phyloP scores from a whole-genome alignment of 1,139 yeast genomes.

The Debaryomyces sp. region DNA sequence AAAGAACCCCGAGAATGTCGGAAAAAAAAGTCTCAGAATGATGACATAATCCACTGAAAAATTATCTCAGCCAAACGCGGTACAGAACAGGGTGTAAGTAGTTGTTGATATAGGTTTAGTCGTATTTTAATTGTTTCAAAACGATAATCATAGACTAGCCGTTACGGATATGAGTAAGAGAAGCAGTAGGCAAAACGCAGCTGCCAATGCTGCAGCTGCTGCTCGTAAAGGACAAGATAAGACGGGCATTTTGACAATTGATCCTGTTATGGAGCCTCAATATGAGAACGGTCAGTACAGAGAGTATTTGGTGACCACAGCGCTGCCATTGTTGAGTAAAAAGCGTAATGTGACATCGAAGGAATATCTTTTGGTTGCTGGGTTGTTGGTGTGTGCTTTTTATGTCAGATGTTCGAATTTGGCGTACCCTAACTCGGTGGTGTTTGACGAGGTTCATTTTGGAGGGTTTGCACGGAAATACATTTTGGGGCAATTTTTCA shows the following conservation, averaged over 20 bases:
- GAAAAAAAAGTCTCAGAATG: not conserved
- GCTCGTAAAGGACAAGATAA: constrained; percentile 1
- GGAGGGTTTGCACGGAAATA: constrained; percentile 81
- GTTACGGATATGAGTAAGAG: constrained; percentile 7
- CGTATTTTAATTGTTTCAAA: not conserved
- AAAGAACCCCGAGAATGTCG: not conserved
- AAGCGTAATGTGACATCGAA: constrained; percentile 24
- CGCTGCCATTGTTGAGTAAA: constrained; percentile 21
- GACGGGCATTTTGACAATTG: constrained; percentile 13
- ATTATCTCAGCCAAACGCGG: constrained; percentile 5
- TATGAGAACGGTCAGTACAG: constrained; percentile 30
- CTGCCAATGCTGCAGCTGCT: not conserved
- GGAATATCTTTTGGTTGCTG: constrained; percentile 41
- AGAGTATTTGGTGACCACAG: constrained; percentile 32
- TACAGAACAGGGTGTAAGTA: constrained; percentile 8
- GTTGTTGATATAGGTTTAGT: not conserved
- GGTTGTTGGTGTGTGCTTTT: constrained; percentile 56
- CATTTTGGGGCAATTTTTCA: constrained; percentile 70
- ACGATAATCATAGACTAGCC: not conserved
- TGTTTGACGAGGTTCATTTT: constrained; percentile 48
- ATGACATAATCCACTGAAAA: constrained; percentile 5
- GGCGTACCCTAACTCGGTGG: constrained; percentile 36
- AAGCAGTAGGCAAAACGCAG: constrained; percentile 4
- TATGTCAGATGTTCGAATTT: constrained; percentile 43
- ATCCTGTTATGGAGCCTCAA: constrained; percentile 31